Evolutionary conservation across 2,329 filamentous ascomycete species (phyloP).

Genomic region (Leptodontidium sp.): DNA sequence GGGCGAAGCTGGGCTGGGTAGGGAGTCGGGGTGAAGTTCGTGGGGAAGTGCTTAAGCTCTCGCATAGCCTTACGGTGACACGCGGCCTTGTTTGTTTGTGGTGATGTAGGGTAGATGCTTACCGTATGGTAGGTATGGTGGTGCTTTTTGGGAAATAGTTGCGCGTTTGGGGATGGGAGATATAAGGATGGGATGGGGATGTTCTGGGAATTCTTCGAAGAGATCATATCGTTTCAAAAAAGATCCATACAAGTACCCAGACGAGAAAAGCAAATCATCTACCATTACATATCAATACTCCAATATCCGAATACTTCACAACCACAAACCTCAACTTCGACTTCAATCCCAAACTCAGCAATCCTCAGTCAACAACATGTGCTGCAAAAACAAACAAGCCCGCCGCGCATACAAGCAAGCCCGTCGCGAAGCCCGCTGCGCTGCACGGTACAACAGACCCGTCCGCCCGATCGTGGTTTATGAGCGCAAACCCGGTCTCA

Average conservation of each 20-base stretch:
- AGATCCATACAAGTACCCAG: neutral
- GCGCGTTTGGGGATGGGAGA: neutral
- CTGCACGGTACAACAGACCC: neutral
- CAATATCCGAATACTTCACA: neutral
- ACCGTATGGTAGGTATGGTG: too few relatives aligned
- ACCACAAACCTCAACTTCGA: too few relatives aligned
- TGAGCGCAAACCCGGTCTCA: constrained; percentile 16
- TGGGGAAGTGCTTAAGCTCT: neutral
- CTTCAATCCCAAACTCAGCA: neutral
- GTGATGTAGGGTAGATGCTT: constrained; percentile 1
- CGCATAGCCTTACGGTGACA: constrained; percentile 10
- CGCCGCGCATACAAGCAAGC: constrained; percentile 11
- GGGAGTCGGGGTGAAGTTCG: constrained; percentile 8
- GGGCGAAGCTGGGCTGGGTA: constrained; percentile 8
- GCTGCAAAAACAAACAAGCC: constrained; percentile 18
- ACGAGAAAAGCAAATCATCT: neutral
- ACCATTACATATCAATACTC: neutral
- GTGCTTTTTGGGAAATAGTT: too few relatives aligned
- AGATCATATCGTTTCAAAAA: neutral
- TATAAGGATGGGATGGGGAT: neutral
- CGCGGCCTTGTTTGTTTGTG: neutral
- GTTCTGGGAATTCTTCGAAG: neutral
- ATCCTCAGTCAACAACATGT: neutral
- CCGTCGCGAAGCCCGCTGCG: constrained; percentile 4
- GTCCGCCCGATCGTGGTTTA: constrained; percentile 7